These are phyloP conservation scores for Xylaria bambusicola DNA, from an alignment of 495 filamentous ascomycete genomes.

Conservation along the genomic window DNA sequence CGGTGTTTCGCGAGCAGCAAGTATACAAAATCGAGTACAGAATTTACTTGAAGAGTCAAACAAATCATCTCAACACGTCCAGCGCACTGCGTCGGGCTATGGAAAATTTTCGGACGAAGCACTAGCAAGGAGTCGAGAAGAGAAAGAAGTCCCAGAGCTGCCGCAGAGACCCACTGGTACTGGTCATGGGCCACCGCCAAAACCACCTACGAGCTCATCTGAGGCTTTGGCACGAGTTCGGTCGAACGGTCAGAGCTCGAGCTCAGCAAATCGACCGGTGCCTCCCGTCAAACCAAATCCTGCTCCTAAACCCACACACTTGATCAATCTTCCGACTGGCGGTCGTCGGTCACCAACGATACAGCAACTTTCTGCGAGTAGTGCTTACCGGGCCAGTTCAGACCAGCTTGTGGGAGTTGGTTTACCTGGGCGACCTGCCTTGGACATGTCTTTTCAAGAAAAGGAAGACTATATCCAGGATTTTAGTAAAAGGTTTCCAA, in stretches of 20 bases:
- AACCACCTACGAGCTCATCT: constrained; percentile 20
- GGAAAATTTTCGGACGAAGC: constrained; percentile 72
- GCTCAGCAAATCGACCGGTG: constrained; percentile 26
- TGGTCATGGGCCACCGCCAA: constrained; percentile 23
- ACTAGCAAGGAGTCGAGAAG: constrained; percentile 22
- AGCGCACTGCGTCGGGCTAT: constrained; percentile 84
- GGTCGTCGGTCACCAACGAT: constrained; percentile 42
- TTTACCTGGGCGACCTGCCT: constrained; percentile 42
- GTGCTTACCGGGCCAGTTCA: constrained; percentile 22
- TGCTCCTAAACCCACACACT: constrained; percentile 55
- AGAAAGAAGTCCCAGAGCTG: constrained; percentile 28
- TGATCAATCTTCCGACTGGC: constrained; percentile 49
- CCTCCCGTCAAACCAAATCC: constrained; percentile 36
- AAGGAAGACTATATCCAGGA: constrained; percentile 59
- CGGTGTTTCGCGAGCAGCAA: constrained; percentile 66
- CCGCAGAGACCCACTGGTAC: constrained; percentile 24
- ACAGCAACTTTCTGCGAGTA: constrained; percentile 11
- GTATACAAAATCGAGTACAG: constrained; percentile 89
- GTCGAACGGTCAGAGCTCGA: constrained; percentile 22
- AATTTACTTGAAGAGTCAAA: constrained; percentile 78
- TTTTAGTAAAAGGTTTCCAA: constrained; percentile 83
- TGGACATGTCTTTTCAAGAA: constrained; percentile 50
- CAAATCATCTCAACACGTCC: constrained; percentile 54
- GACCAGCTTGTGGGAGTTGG: constrained; percentile 43
- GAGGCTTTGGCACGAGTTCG: constrained; percentile 23